Conservation (phyloP, 441 rosid genomes). For the Aquilaria agallochum region DNA sequence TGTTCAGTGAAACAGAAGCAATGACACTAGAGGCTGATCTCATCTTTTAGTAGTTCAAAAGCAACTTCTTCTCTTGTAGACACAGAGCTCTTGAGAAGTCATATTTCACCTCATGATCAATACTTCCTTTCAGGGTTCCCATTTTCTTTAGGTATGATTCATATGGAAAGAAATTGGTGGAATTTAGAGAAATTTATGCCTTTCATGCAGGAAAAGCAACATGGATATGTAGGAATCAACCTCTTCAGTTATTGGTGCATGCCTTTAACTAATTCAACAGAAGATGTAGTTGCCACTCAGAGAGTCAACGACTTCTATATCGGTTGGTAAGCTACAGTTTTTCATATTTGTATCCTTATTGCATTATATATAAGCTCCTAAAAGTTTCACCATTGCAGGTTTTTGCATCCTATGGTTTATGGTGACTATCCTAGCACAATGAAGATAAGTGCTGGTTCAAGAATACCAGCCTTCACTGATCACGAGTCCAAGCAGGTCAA, state of each 20-base stretch:
- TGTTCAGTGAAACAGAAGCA: conserved; percentile 1
- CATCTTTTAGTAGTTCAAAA: conserved; percentile 41
- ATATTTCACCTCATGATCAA: too few relatives aligned
- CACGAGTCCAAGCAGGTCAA: conserved; percentile 42
- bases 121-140: too few relatives aligned
- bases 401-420: conserved; percentile 45
- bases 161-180: too few relatives aligned
- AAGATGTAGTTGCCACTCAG: conserved; percentile 48
- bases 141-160: too few relatives aligned
- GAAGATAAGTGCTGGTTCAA: conserved; percentile 52
- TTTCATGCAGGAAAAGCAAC: conserved; percentile 51
- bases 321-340: conserved; percentile 51
- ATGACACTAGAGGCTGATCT: conserved; percentile 19
- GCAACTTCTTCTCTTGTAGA: not conserved
- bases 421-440: conserved; percentile 71
- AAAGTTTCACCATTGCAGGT: conserved; percentile 30
- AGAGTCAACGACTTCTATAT: conserved; percentile 44
- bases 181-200: not conserved
- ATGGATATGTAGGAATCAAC: conserved; percentile 48
- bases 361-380: not conserved
- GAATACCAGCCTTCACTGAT: conserved; percentile 56
- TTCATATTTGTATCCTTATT: not conserved
- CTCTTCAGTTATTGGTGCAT: conserved; percentile 27
- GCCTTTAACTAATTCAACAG: conserved; percentile 46
- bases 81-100: too few relatives aligned